Evolutionary conservation across 2,329 filamentous ascomycete genomes (phyloP), one percentile per base, ranked within the genome.

Genomic region (Sordariomycetes sp.): DNA sequence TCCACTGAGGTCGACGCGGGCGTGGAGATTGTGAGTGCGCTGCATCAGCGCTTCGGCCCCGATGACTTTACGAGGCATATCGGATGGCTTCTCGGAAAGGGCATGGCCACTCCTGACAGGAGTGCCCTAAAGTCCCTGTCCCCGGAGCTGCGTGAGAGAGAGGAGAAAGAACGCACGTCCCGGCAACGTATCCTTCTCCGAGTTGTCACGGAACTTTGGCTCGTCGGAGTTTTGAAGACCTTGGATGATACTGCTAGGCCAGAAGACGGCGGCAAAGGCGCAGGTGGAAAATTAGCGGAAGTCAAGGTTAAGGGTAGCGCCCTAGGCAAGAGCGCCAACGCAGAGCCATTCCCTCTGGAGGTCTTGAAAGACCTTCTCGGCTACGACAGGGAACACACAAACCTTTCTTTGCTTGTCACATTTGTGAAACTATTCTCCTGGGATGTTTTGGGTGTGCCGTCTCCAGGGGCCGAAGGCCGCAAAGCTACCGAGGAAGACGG

Each of bases 351-450:
- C 63, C 95, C 95, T 3, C 76, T 99, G 22, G 94, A 99, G 69
- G 92, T 97, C n/a, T 75, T 99, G 48, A 99, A 99, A 72, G 95
- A 99, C 67, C 80, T 99, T 62, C 79, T 99, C 17, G 90, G 91
- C 8, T 86, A 97, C 67, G 94, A 99, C 68, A 84, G 90, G 57
- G 92, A 99, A 63, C 94, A 97, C 66, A 76, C 83, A 57, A 99
- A 97, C 66, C 73, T 99, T 51, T 90, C 94, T 1, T 75, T 99
- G 52, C 86, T 96, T 6, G 94, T 97, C 55, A 80, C 95, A 15
- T 99, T 99, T 66, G 91, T 96, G 62, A 99, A 96, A 73, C 86
- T 89, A 20, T 99, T 97, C 65, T 86, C 87, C 61, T 99, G 92
- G 91, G 95, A 99, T 72, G 82, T 97, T 39, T 74, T 99, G 15